A percentile compares a stretch with the other conserved stretches of the same genome.
These are phyloP conservation scores for Phellinidium pouzarii DNA, from an alignment of 1,284 basidiomycete genomes.

Conservation along the genomic window DNA sequence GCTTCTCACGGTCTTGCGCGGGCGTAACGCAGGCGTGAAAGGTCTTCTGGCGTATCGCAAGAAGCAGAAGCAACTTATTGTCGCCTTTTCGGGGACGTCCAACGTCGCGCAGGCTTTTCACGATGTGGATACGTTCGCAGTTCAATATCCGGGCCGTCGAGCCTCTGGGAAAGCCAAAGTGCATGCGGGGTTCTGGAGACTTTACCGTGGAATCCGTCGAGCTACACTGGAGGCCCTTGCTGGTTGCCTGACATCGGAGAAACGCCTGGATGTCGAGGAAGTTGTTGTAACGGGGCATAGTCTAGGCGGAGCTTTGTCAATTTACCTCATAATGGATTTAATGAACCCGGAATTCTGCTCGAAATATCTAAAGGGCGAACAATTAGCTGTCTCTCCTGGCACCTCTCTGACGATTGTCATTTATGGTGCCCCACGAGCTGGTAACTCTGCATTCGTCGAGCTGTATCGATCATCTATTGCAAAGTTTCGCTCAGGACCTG, in stretches of 20 bases:
- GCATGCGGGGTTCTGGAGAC: constrained; percentile 46
- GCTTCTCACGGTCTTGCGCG: constrained; percentile 11
- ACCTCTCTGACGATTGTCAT: constrained; percentile 32
- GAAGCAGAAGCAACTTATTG: constrained; percentile 12
- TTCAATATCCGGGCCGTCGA: background rate
- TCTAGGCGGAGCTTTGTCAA: constrained; percentile 43
- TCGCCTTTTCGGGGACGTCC: constrained; percentile 19
- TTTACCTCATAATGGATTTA: constrained; percentile 41
- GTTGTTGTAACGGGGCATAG: constrained; percentile 46
- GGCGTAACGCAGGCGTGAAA: constrained; percentile 8
- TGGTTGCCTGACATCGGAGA: constrained; percentile 22
- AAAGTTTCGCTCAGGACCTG: constrained; percentile 30
- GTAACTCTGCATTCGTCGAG: constrained; percentile 35
- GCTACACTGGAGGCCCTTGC: constrained; percentile 29
- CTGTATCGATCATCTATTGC: constrained; percentile 35
- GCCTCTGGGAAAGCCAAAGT: constrained; percentile 23
- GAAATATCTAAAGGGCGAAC: background rate
- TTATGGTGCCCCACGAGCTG: constrained; percentile 45
- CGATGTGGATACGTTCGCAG: constrained; percentile 9
- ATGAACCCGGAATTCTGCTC: constrained; percentile 22
- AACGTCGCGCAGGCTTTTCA: constrained; percentile 12
- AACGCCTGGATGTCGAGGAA: constrained; percentile 30
- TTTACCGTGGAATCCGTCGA: constrained; percentile 38
- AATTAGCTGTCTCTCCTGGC: background rate
- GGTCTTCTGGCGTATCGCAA: constrained; percentile 15